Percentiles rank a stretch among this genome's conserved stretches.
These are phyloP conservation scores for Marasmius sp. DNA, from an alignment of 1,284 basidiomycete genomes.

Conservation along the genomic window DNA sequence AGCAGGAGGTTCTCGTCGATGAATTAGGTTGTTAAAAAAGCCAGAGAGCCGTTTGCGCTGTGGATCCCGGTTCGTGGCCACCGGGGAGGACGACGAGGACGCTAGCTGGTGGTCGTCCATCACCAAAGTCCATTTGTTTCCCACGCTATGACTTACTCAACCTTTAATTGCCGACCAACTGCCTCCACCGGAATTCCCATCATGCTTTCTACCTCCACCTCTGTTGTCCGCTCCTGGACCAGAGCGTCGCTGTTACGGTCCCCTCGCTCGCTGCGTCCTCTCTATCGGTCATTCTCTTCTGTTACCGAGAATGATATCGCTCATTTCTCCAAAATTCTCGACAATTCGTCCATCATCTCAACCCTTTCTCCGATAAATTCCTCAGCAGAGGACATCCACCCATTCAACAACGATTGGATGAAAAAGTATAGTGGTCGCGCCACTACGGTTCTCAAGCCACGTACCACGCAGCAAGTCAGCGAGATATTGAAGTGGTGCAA, in stretches of 20 bases:
- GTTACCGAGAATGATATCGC: conserved; percentile 43
- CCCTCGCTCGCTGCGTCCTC: neutral
- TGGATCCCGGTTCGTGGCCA: conserved; percentile 8
- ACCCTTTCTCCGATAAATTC: conserved; percentile 53
- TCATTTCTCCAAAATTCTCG: conserved; percentile 63
- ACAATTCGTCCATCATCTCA: conserved; percentile 61
- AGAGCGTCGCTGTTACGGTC: neutral
- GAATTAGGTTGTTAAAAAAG: conserved; percentile 77
- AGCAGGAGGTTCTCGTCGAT: conserved; percentile 55
- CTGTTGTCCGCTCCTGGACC: neutral
- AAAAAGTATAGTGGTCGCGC: conserved; percentile 89
- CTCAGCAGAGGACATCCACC: conserved; percentile 67
- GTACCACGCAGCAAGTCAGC: conserved; percentile 85
- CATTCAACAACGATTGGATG: conserved; percentile 97
- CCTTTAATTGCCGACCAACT: no score
- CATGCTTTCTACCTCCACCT: neutral
- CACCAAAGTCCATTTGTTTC: neutral
- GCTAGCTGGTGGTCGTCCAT: conserved; percentile 1
- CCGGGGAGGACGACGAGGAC: neutral
- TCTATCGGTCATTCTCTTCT: neutral
- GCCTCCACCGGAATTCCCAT: no score
- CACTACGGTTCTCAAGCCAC: conserved; percentile 87
- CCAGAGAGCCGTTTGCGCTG: conserved; percentile 73
- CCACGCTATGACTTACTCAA: neutral
- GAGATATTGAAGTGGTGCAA: conserved; percentile 87